Evolutionary conservation across 2,329 filamentous ascomycete species (phyloP), one percentile per base, ranked within the genome.

Genomic region (Capronia coronata): DNA sequence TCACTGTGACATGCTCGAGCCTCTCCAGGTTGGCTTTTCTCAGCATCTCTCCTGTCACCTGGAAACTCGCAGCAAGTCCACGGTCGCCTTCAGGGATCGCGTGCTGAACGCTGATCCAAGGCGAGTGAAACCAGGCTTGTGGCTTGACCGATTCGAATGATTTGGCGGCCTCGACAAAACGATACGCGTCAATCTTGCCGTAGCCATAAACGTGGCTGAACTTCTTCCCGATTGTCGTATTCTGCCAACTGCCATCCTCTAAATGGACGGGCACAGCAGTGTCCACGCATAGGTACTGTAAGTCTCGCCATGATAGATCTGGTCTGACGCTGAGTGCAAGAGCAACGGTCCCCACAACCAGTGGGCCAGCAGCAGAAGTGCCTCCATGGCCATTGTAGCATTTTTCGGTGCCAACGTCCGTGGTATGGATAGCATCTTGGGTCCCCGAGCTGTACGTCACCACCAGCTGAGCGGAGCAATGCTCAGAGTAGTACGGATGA

Each of bases 401-500:
- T 49, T 76, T 73, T 65, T 94, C 85, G 27, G 76, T 70, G 44
- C 93, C 93, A 21, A 98, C 89, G 62, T 98, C 93, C 1, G 93
- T 98, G 0, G 93, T 98, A 69, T 96, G 90, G 62, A 98, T 98
- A 10, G 86, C 80, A 68, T 95, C 89, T 41, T 82, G 82, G 57
- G 82, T 82, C 49, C 93, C 93, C 68, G 89, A 96, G 64, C 90
- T 96, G 68, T 97, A 98, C 0, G 93, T 94, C 8, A 98, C 93
- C 2, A 96, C 90, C 40, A 98, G 75, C 65, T 95, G 87, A 18
- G 93, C 93, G 2, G 91, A 96, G 71, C 93, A 98, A 55, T 87
- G 84, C 68, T 98, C 93, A 0, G 91, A 96, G 68, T 98, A 98
- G 67, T 91, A 93, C 0, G 93, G 90, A 64, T 97, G 91, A n/a